Evolutionary conservation across 2,329 filamentous ascomycete genomes (phyloP), one percentile per base, ranked within the genome.

Genomic region (Pseudogymnoascus sp.): DNA sequence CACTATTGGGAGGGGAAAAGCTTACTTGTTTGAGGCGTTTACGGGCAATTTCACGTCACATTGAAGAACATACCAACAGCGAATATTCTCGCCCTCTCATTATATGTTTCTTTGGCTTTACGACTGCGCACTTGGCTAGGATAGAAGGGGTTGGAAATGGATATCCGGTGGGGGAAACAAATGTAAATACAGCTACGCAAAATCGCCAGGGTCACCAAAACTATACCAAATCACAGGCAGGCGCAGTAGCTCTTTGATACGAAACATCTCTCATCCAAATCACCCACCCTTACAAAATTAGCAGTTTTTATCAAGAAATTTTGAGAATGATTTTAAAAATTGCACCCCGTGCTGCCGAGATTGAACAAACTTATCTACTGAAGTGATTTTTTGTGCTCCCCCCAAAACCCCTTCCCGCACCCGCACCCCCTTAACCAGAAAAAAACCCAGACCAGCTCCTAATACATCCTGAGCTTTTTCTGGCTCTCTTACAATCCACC

Each of bases 341-440:
- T 50, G 25, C 25, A 50, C 43, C 3, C 5, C 25, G n/a, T 30
- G 43, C 43, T 16, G 22, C 12, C 43, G 7, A 18, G 43, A 50
- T 50, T 30, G n/a, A 18, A 50, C 22, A 50, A 30, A 14, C 11
- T 54, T 54, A 35, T 54, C 47, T 54, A 54, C 47, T 33, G 47
- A 54, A 54, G 28, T 54, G n/a, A 33, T 54, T 54, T 54, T 54
- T 35, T 54, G 47, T 54, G 47, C 47, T 14, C 47, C 47, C 20
- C 39, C 20, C 37, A 35, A 54, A 54, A 35, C 28, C 47, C 47
- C 47, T 33, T 54, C 28, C 47, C 20, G 47, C 47, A 54, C 28
- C 47, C 20, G 47, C 47, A 54, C 47, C 47, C 28, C 28, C 47
- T 54, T 50, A 11, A 33, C 47, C 47, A 20, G 22, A 25, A 25